Base-by-base conservation (phyloP, 805 yeast genomes). In the Candida boleticola region DNA sequence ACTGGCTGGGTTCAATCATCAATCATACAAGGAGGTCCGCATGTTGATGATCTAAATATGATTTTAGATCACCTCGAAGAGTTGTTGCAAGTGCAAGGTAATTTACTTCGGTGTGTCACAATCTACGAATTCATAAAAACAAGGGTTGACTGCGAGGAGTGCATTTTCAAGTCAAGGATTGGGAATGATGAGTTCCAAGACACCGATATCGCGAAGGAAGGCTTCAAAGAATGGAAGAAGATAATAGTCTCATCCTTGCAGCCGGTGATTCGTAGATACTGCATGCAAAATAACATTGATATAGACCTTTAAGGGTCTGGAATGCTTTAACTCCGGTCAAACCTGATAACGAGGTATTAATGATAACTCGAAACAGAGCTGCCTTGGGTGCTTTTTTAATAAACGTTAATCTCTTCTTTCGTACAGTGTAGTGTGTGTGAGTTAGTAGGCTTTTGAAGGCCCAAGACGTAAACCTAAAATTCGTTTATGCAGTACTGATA, bases 21-120 rank as follows among this genome's bases (percentile, higher is more conserved):
- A 0, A 42, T 65, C 17, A 36, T 41, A 3, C 70, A 64, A 40
- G 51, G 50, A 25, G 72, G 72, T 0, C 72, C 72, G 0, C 72
- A 66, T 47, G 35, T 31, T 3, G 68, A 63, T 23, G 72, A 66
- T 44, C 49, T 63, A 0, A 23, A 39, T 2, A 46, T 51, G 2
- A 61, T 65, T 39, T 39, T 41, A 2, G 49, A 41, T 2, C 59
- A 58, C 35, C 37, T 64, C 14, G 26, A 44, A 17, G 40, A 41
- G n/a, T 44, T 64, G 29, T 44, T 60, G 19, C 19, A 35, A 4
- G 11, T 7, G 11, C 46, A 45, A 29, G 38, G 44, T n/a, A 46
- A 49, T 31, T 29, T 55, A 1, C 46, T 45, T 13, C 44, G 58
- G 29, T 52, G 57, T 30, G 21, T 59, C 17, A 36, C 48, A 4